Conservation (phyloP, 805 yeast species). For the Ogataea allantospora region DNA sequence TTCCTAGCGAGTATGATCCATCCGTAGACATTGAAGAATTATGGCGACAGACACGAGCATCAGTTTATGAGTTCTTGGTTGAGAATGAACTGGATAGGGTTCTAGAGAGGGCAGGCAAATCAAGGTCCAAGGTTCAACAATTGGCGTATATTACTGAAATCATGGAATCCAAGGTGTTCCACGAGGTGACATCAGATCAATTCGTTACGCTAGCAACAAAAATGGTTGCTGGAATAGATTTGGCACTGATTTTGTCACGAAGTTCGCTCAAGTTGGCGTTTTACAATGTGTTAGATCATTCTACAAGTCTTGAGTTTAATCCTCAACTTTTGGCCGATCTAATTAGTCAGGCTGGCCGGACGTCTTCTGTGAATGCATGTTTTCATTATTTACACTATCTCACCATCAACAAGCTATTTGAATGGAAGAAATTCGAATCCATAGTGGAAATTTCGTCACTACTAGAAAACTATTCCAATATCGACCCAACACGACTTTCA, state of each 20-base stretch:
- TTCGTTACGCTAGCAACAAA: background rate
- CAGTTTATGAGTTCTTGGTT: constrained; percentile 3
- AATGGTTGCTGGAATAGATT: background rate
- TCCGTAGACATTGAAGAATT: constrained; percentile 6
- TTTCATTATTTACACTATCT: constrained; percentile 8
- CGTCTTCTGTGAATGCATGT: constrained; percentile 1
- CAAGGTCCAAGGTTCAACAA: background rate
- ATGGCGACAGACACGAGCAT: constrained; percentile 1
- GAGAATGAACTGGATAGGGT: constrained; percentile 1
- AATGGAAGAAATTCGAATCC: background rate
- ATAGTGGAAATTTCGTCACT: background rate
- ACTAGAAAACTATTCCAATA: constrained; percentile 3
- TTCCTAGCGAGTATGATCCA: constrained; percentile 5
- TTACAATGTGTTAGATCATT: constrained; percentile 9
- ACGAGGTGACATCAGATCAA: background rate
- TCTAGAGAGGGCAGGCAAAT: background rate
- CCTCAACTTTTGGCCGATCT: background rate
- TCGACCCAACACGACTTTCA: constrained; percentile 16
- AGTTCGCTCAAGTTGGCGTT: constrained; percentile 6
- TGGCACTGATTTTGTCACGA: constrained; percentile 1
- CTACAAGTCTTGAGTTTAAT: constrained; percentile 1
- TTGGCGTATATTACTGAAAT: constrained; percentile 1
- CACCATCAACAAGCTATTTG: constrained; percentile 7
- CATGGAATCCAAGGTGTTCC: background rate
- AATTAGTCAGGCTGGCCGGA: background rate